phyloP scores from a whole-genome alignment of 2,329 filamentous ascomycete genomes.

The Acrocalymma vagum region DNA sequence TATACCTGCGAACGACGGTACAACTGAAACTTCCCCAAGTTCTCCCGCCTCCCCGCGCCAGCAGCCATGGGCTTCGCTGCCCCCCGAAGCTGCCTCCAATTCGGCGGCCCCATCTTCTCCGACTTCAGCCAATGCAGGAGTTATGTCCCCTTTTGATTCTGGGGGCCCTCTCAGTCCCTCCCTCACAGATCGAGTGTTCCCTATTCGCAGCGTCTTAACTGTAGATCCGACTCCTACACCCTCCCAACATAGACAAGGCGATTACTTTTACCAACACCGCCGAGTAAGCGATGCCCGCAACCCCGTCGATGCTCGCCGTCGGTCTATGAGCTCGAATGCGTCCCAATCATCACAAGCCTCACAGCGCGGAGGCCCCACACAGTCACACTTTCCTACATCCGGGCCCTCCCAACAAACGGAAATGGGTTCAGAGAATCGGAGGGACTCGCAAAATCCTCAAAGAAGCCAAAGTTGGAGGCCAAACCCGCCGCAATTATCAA shows the following conservation, averaged over 20 bases:
- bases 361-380: too few relatives aligned
- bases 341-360: too few relatives aligned
- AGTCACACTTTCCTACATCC: neutral
- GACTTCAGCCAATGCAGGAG: conserved; percentile 15
- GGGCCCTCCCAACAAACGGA: conserved; percentile 14
- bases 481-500: conserved; percentile 25
- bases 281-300: conserved; percentile 31
- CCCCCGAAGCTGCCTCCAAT: conserved; percentile 13
- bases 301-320: conserved; percentile 25
- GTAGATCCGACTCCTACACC: conserved; percentile 66
- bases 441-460: conserved; percentile 6
- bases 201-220: conserved; percentile 81
- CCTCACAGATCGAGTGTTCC: conserved; percentile 72
- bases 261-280: too few relatives aligned
- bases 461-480: conserved; percentile 15
- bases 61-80: conserved; percentile 18
- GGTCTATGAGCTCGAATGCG: conserved; percentile 36
- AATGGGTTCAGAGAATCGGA: conserved; percentile 8
- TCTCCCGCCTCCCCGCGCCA: conserved; percentile 16
- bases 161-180: conserved; percentile 48
- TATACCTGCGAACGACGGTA: conserved; percentile 8
- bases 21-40: conserved; percentile 15
- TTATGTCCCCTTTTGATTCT: conserved; percentile 27
- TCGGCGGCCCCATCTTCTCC: conserved; percentile 6
- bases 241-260: conserved; percentile 33